phyloP scores from a whole-genome alignment of 2,329 filamentous ascomycete genomes.

The Epichloe gansuensis region DNA sequence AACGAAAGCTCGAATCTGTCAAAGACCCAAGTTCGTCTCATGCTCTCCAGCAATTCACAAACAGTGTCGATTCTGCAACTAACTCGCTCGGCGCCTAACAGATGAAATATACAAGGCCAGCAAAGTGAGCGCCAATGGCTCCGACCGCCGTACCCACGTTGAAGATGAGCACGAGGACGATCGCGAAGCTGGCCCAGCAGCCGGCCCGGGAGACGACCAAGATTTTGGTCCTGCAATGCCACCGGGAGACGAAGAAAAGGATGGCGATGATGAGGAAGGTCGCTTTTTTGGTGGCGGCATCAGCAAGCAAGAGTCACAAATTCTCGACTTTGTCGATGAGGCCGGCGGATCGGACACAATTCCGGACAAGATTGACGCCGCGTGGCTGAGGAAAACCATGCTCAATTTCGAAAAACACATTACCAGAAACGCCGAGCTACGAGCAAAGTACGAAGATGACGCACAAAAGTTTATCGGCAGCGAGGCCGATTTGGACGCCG shows the following conservation, averaged over 20 bases:
- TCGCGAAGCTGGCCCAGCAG: constrained; percentile 37
- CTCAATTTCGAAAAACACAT: constrained; percentile 85
- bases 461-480: constrained; percentile 73
- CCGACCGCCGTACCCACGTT: constrained; percentile 33
- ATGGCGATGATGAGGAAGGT: constrained; percentile 73
- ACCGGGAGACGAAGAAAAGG: constrained; percentile 39
- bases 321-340: constrained; percentile 75
- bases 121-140: constrained; percentile 35
- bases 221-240: constrained; percentile 33
- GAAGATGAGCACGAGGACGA: constrained; percentile 27
- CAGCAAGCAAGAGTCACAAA: constrained; percentile 64
- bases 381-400: constrained; percentile 73
- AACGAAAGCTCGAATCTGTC: constrained; percentile 51
- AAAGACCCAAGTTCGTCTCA: constrained; percentile 46
- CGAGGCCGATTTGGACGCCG: constrained; percentile 81
- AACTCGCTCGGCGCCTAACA: constrained; percentile 16
- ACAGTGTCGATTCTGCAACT: not conserved
- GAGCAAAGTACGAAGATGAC: constrained; percentile 71
- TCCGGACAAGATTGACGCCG: constrained; percentile 66
- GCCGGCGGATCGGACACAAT: constrained; percentile 22
- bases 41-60: not conserved
- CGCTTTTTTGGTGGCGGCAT: constrained; percentile 94
- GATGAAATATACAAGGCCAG: constrained; percentile 54
- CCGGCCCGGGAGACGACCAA: constrained; percentile 33
- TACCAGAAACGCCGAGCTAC: constrained; percentile 77